Evolutionary conservation across 2,329 filamentous ascomycete species (phyloP).

Genomic region (Nemania abortiva): DNA sequence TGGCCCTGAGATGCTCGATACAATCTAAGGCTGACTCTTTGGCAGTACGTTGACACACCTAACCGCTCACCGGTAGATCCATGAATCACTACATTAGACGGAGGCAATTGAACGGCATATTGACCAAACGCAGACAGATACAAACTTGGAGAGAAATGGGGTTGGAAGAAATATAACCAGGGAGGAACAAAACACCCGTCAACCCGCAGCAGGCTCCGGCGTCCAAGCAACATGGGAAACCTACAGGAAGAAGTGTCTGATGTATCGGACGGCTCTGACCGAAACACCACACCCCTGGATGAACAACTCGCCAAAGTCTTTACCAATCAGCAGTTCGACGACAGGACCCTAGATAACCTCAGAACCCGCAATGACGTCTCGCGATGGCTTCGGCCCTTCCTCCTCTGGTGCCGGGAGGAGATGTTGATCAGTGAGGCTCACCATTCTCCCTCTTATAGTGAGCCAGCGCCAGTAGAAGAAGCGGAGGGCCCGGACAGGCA

Average conservation of each 20-base stretch:
- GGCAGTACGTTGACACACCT: constrained; percentile 22
- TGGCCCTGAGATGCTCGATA: neutral
- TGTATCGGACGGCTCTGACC: neutral
- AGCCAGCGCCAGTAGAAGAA: neutral
- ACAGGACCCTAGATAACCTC: neutral
- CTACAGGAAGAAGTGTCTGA: neutral
- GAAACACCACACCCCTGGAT: neutral
- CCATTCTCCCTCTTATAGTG: constrained; percentile 11
- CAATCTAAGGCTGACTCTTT: constrained; percentile 4
- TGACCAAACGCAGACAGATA: constrained; percentile 33
- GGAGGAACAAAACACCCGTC: neutral
- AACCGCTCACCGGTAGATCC: neutral
- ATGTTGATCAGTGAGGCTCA: neutral
- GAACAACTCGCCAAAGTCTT: neutral
- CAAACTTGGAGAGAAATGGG: constrained; percentile 36
- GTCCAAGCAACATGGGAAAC: neutral
- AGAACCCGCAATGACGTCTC: neutral
- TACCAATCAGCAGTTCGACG: neutral
- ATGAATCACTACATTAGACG: too few species aligned
- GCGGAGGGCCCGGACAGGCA: neutral
- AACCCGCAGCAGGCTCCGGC: neutral
- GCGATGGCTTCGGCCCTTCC: constrained; percentile 20
- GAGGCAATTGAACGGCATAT: neutral
- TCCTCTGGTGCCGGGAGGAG: constrained; percentile 30
- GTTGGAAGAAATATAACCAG: constrained; percentile 39